Percentiles rank a stretch among this genome's conserved stretches.
Conservation (phyloP, 352 stramenopile genomes). For the Blastocystis sp. region DNA sequence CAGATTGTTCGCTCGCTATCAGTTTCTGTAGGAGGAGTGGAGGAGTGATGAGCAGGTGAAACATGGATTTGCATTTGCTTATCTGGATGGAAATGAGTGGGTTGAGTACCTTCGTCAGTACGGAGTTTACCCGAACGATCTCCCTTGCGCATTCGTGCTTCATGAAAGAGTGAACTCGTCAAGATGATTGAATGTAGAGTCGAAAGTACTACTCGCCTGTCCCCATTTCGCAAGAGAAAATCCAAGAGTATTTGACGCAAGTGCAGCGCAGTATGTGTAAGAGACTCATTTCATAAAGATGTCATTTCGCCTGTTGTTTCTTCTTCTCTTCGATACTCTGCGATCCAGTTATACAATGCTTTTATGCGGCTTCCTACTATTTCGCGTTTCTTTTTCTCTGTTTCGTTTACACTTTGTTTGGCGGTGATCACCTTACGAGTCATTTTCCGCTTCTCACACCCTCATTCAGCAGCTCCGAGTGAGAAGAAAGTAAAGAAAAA, state of each 20-base stretch:
- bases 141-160: background rate
- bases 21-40: background rate
- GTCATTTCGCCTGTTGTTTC: background rate
- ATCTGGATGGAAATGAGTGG: slow-evolving; percentile 46
- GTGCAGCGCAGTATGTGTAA: background rate
- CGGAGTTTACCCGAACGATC: background rate
- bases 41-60: background rate
- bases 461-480: background rate
- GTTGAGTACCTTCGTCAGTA: background rate
- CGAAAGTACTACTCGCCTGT: background rate
- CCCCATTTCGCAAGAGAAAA: background rate
- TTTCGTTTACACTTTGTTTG: slow-evolving; percentile 5
- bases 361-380: background rate
- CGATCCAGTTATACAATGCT: background rate
- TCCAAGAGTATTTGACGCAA: background rate
- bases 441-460: background rate
- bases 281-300: background rate
- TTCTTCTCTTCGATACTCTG: background rate
- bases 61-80: background rate
- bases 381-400: background rate
- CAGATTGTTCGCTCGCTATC: slow-evolving; percentile 6
- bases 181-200: background rate
- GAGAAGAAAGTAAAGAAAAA: background rate
- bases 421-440: background rate
- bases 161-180: background rate